Base-by-base conservation (phyloP, 805 yeast genomes). In the Candida takata region DNA sequence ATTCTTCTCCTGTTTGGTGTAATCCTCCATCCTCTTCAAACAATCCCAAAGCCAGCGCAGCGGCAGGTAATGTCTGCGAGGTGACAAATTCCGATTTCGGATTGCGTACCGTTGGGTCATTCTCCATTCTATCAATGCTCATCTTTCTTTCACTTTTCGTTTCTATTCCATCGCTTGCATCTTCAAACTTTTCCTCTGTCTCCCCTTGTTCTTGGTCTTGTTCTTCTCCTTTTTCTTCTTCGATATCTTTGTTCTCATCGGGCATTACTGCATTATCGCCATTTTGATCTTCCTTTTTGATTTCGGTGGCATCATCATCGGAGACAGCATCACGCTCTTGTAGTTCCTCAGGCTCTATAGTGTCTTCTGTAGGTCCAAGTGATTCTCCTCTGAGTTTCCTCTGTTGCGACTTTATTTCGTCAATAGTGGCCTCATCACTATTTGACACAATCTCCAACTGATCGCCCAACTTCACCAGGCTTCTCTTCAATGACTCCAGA, bases 1-100 rank as follows among this genome's bases (percentile, higher is more conserved):
- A 84, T 31, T 84, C 95, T 28, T 74, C 77, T 6, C 86, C 86
- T n/a, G 74, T 75, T 13, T 75, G 69, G 40, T 74, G 80, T 15
- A 75, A 53, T 1, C 82, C 82, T 31, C 74, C 62, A 35, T 70
- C 69, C 34, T 81, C 88, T 8, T 74, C 67, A 44, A 74, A 84
- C 17, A 84, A 59, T 0, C 84, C 86, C 35, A 84, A 58, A 23
- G 71, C 73, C 4, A 73, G 68, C 0, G 86, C 84, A 3, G 77
- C 74, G 4, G 72, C 65, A 0, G 88, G 83, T 29, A 83, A 62
- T 1, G 81, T 72, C 52, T 81, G 88, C 1, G 84, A 65, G 0
- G 74, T 64, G 5, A 83, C 90, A 54, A 77, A 81, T 55, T 83
- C 90, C 0, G 84, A 71, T 48, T 79, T 79, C 1, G 92, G 90